Evolutionary conservation across 257 asterid genomes (phyloP).

Genomic region (Eucommia ulmoides): DNA sequence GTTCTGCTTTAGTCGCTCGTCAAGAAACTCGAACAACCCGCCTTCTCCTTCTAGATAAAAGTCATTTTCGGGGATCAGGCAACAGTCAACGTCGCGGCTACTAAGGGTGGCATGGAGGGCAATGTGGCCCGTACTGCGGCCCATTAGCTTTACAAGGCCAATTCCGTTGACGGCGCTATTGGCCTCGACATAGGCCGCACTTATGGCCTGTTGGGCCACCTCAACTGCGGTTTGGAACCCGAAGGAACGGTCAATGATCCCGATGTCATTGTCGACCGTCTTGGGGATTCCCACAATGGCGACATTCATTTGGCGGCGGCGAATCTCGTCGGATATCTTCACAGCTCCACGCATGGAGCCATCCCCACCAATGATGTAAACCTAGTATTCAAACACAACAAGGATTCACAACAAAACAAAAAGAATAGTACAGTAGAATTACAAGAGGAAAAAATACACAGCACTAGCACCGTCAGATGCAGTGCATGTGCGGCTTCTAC

Average conservation of each 20-base stretch:
- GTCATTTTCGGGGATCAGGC: conserved; percentile 59
- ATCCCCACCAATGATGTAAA: conserved; percentile 76
- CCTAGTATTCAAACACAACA: conserved; percentile 19
- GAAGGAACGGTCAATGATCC: conserved; percentile 64
- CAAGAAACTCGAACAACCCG: conserved; percentile 57
- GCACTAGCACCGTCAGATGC: too few species aligned
- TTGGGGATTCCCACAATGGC: conserved; percentile 68
- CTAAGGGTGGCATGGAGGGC: conserved; percentile 65
- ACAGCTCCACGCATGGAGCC: conserved; percentile 81
- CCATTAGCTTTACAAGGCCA: conserved; percentile 84
- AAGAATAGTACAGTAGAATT: too few species aligned
- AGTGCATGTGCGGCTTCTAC: too few species aligned
- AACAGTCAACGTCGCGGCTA: conserved; percentile 75
- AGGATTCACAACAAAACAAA: too few species aligned
- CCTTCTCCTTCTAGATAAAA: conserved; percentile 63
- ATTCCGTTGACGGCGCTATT: conserved; percentile 72
- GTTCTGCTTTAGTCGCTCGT: conserved; percentile 17
- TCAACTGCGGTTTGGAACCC: conserved; percentile 85
- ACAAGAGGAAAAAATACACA: too few species aligned
- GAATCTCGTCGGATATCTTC: conserved; percentile 44
- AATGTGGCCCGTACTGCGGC: conserved; percentile 81
- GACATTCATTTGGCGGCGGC: conserved; percentile 27
- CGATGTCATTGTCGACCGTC: conserved; percentile 74
- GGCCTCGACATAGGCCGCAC: conserved; percentile 63
- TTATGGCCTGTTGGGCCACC: conserved; percentile 87